A percentile compares a stretch with the other conserved stretches of the same genome.
These are phyloP conservation scores for Tausonia pullulans DNA, from an alignment of 1,284 basidiomycete species.

Conservation along the genomic window DNA sequence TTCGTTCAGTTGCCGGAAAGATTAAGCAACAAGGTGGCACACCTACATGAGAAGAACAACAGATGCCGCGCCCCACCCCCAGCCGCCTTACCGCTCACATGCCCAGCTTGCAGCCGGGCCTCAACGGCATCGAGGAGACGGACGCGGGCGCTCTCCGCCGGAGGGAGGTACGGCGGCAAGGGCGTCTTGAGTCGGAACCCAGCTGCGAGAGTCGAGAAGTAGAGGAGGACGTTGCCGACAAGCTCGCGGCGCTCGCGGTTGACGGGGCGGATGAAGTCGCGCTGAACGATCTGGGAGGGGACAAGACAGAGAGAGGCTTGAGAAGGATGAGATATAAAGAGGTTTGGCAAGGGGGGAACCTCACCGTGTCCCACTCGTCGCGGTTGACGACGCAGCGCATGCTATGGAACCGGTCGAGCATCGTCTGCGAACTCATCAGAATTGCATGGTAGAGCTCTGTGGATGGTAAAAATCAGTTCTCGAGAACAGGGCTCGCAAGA, in stretches of 20 bases:
- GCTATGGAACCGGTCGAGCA: conserved; percentile 74
- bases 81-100: conserved; percentile 27
- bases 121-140: conserved; percentile 65
- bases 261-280: conserved; percentile 80
- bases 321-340: neutral
- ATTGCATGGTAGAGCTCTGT: conserved; percentile 68
- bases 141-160: conserved; percentile 69
- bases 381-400: conserved; percentile 91
- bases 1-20: neutral
- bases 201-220: conserved; percentile 75
- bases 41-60: conserved; percentile 53
- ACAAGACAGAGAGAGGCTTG: conserved; percentile 9
- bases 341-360: conserved; percentile 22
- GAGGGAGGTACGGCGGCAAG: conserved; percentile 86
- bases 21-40: neutral
- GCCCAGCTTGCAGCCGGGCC: too few relatives aligned
- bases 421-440: conserved; percentile 73
- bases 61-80: conserved; percentile 60
- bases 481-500: conserved; percentile 1
- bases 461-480: conserved; percentile 20
- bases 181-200: conserved; percentile 83
- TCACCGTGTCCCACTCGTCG: conserved; percentile 64
- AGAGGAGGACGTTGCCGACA: conserved; percentile 81
- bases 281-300: conserved; percentile 51
- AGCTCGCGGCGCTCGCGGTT: conserved; percentile 78